Conservation (phyloP, 2,329 filamentous ascomycete genomes). For the Colletotrichum liriopes region DNA sequence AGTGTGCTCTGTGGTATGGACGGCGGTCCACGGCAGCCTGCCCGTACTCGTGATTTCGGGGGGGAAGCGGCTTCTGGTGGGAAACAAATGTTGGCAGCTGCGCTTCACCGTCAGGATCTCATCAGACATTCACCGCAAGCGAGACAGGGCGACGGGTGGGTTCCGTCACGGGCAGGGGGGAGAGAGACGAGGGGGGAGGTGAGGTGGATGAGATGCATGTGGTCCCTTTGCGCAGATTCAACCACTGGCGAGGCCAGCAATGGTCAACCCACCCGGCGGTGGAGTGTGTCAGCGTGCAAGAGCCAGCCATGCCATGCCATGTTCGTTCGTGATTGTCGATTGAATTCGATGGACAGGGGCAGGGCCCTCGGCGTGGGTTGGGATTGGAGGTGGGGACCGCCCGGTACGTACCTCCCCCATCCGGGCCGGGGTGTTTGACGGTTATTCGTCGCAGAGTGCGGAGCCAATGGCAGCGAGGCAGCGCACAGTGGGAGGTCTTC, state of each 20-base stretch:
- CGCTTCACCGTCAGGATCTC: slow-evolving; percentile 8
- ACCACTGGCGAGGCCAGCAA: slow-evolving; percentile 25
- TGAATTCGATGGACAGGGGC: slow-evolving; percentile 12
- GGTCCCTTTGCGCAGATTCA: slow-evolving; percentile 20
- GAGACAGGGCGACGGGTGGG: slow-evolving; percentile 20
- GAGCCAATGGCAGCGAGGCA: neutral
- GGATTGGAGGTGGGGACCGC: too few species aligned
- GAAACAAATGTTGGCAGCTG: neutral
- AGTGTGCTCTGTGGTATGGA: too few species aligned
- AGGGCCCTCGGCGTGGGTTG: slow-evolving; percentile 11
- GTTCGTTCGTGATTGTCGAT: slow-evolving; percentile 10
- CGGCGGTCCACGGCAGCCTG: neutral
- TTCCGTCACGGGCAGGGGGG: neutral
- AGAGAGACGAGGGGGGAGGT: too few species aligned
- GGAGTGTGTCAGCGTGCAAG: slow-evolving; percentile 20
- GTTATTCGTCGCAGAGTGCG: neutral
- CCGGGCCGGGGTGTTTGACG: slow-evolving; percentile 1
- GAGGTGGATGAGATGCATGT: neutral
- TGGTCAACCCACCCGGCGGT: slow-evolving; percentile 23
- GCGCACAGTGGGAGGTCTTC: slow-evolving; percentile 5
- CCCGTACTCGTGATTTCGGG: neutral
- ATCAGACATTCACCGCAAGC: slow-evolving; percentile 23
- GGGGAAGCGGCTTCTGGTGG: neutral
- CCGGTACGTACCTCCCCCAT: neutral
- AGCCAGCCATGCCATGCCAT: slow-evolving; percentile 1